These are phyloP conservation scores for Lactarius deliciosus DNA, from an alignment of 768 basidiomycete species.

Conservation along the genomic window DNA sequence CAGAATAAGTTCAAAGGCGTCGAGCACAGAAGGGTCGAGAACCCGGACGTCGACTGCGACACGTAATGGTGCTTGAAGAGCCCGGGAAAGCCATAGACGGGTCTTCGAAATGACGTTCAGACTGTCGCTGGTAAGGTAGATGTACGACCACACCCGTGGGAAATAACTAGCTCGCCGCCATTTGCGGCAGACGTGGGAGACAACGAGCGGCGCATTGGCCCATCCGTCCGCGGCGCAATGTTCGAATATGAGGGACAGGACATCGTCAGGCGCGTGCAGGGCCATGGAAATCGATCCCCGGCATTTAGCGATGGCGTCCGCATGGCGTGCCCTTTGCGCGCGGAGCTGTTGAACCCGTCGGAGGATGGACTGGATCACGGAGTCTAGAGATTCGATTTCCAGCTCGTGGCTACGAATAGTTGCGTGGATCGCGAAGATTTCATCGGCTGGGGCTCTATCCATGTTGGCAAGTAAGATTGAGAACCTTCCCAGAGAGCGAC, in stretches of 20 bases:
- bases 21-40: conserved; percentile 33
- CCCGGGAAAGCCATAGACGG: conserved; percentile 52
- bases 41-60: conserved; percentile 45
- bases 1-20: conserved; percentile 37
- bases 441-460: conserved; percentile 22
- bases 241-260: conserved; percentile 55
- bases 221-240: conserved; percentile 50
- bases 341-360: conserved; percentile 44
- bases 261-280: conserved; percentile 53
- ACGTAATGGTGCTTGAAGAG: conserved; percentile 43
- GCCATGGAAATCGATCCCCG: conserved; percentile 54
- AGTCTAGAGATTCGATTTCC: conserved; percentile 43
- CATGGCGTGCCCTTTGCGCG: conserved; percentile 44
- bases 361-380: conserved; percentile 44
- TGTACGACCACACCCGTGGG: conserved; percentile 57
- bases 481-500: not conserved
- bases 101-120: conserved; percentile 44
- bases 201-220: conserved; percentile 53
- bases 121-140: conserved; percentile 51
- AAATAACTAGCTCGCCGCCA: conserved; percentile 55
- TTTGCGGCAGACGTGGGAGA: conserved; percentile 57
- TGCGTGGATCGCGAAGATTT: conserved; percentile 28
- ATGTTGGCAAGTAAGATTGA: not conserved
- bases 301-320: conserved; percentile 44
- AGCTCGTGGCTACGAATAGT: conserved; percentile 40